Evolutionary conservation across 345 rosid species (phyloP).

Genomic region (Eucalyptus polyanthemos): DNA sequence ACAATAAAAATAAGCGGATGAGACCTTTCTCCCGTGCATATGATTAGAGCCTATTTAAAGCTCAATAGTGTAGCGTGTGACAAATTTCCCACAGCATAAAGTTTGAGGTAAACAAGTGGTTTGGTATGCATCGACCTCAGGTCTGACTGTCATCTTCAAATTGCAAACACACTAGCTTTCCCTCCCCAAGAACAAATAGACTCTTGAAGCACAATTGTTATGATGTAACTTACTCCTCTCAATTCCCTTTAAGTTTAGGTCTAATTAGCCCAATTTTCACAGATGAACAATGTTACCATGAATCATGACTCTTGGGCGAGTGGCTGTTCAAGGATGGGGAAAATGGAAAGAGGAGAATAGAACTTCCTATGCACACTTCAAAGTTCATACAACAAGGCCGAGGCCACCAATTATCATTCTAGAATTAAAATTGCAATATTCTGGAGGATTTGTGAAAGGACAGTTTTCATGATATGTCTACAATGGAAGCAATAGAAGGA

Average conservation of each 20-base stretch:
- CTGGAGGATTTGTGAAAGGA: not conserved
- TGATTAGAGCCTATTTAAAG: not conserved
- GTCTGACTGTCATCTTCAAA: not conserved
- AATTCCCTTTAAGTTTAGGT: not conserved
- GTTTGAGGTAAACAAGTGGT: not conserved
- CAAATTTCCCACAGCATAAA: not conserved
- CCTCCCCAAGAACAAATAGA: not conserved
- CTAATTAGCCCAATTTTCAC: not conserved
- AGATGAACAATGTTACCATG: not conserved
- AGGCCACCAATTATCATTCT: not conserved
- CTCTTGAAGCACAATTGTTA: not conserved
- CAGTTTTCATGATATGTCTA: not conserved
- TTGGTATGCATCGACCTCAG: not conserved
- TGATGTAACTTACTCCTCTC: not conserved
- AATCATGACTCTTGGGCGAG: not conserved
- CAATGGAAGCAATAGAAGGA: not conserved
- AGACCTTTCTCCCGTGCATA: not conserved
- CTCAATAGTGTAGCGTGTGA: not conserved
- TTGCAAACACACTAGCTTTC: not conserved
- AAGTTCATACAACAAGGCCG: not conserved
- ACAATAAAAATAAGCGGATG: not conserved
- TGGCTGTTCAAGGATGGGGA: not conserved
- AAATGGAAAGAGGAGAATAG: not conserved
- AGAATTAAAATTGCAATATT: not conserved
- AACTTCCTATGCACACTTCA: not conserved